Evolutionary conservation across 2,329 filamentous ascomycete genomes (phyloP), one percentile per base, ranked within the genome.

Genomic region (Zalaria sp.): DNA sequence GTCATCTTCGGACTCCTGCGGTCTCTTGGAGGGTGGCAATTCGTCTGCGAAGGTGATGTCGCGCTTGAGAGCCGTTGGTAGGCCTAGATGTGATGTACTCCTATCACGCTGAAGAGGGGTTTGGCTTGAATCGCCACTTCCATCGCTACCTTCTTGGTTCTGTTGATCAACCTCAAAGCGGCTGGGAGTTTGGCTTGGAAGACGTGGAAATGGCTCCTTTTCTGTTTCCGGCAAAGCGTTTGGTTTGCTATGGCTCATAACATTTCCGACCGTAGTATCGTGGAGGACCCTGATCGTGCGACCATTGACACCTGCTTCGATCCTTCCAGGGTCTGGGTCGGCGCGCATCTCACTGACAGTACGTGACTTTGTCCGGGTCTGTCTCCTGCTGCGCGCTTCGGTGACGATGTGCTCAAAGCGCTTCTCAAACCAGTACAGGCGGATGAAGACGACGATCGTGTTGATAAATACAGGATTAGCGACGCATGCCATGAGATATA

Each of bases 341-440:
- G 60, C 58, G 37, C 65, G 67, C 39, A 56, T 63, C 47, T 48
- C 49, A 39, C 60, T 74, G 51, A 64, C 64, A 38, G 64, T 72
- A 42, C 65, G 65, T 63, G 57, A 80, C 63, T 64, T 76, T 62
- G 55, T 83, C 65, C 67, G 78, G 66, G 62, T 81, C 41, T 72
- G 71, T 41, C 88, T 76, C 41, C 79, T 67, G 35, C 65, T 69
- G 42, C 77, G 75, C 1, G 83, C 79, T 52, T 93, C 83, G 29
- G 71, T 72, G 9, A 83, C 87, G 49, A 94, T 75, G 52, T 83
- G 73, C 57, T 93, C 83, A 57, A 98, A 96, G 5, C 88, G 77
- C 61, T 93, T 94, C 62, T 98, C 88, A 57, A 98, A 98, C 89
- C 89, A 98, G 63, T 94, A 95, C 2, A 98, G 69, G 26, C 91